Evolutionary conservation across 1,284 basidiomycete genomes (phyloP).

Genomic region (Wallemia ichthyophaga): DNA sequence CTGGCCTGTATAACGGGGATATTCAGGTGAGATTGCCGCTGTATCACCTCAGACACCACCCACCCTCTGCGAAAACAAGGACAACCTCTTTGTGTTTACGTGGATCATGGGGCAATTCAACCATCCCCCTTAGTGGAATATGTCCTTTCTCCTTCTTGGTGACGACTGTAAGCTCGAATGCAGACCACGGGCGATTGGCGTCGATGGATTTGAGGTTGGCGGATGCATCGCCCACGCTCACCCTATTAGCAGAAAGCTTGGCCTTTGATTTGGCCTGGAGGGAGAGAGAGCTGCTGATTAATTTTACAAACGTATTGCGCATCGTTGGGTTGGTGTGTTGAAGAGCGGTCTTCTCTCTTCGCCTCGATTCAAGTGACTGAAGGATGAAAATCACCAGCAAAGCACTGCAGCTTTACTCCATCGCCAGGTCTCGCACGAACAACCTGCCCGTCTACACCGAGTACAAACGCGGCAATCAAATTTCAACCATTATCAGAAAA

Average conservation of each 20-base stretch:
- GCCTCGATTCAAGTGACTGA: too few species aligned
- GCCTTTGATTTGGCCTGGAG: background rate
- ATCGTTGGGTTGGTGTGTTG: too few species aligned
- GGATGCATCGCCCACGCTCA: background rate
- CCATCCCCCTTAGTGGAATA: conserved; percentile 46
- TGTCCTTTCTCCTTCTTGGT: conserved; percentile 42
- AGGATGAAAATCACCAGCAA: background rate
- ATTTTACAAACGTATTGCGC: too few species aligned
- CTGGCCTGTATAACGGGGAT: background rate
- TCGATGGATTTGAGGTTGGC: conserved; percentile 31
- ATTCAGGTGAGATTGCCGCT: background rate
- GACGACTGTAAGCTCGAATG: conserved; percentile 48
- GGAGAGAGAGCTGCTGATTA: too few species aligned
- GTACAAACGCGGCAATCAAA: background rate
- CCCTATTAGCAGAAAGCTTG: background rate
- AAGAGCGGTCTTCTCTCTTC: background rate
- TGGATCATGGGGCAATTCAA: conserved; percentile 37
- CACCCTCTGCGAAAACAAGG: conserved; percentile 47
- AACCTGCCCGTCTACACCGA: background rate
- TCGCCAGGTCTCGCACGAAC: background rate
- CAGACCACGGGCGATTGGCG: conserved; percentile 36
- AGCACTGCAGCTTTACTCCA: background rate
- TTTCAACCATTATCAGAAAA: background rate
- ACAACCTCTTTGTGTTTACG: conserved; percentile 41
- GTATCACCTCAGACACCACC: background rate